These are phyloP conservation scores for Gossypium anomalum DNA, from an alignment of 345 rosid genomes.

Conservation along the genomic window DNA sequence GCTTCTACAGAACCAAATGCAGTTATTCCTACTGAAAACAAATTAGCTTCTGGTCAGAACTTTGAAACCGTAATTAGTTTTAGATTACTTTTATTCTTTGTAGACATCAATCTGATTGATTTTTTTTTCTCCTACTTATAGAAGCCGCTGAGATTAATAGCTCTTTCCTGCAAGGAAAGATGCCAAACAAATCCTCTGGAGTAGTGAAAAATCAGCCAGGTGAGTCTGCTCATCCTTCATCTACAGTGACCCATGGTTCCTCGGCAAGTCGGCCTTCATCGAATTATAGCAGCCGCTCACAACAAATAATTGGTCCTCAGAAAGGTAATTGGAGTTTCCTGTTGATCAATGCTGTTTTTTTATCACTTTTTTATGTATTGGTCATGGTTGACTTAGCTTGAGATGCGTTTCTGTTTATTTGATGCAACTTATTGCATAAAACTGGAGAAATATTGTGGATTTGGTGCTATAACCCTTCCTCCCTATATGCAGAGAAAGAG, in stretches of 20 bases:
- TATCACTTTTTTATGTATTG: neutral
- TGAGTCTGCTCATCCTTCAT: constrained; percentile 51
- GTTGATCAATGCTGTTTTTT: neutral
- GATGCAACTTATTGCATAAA: neutral
- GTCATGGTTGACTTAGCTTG: neutral
- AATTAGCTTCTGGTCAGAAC: constrained; percentile 38
- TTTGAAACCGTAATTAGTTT: constrained; percentile 12
- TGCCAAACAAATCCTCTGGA: constrained; percentile 48
- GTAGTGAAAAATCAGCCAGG: constrained; percentile 42
- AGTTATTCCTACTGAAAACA: constrained; percentile 35
- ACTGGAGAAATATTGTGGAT: neutral
- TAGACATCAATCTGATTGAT: constrained; percentile 12
- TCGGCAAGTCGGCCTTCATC: constrained; percentile 72
- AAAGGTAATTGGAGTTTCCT: constrained; percentile 46
- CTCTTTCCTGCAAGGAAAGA: constrained; percentile 42
- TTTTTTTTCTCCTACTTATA: constrained; percentile 14
- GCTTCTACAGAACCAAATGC: constrained; percentile 40
- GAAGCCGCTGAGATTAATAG: constrained; percentile 38
- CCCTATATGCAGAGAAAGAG: neutral
- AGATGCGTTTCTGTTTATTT: constrained; percentile 1
- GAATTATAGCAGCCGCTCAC: constrained; percentile 61
- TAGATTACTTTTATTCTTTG: constrained; percentile 5
- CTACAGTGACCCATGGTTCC: constrained; percentile 49
- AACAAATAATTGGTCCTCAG: constrained; percentile 53
- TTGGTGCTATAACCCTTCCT: neutral